These are phyloP conservation scores for Lyophyllum atratum DNA, from an alignment of 768 basidiomycete genomes.

Conservation along the genomic window DNA sequence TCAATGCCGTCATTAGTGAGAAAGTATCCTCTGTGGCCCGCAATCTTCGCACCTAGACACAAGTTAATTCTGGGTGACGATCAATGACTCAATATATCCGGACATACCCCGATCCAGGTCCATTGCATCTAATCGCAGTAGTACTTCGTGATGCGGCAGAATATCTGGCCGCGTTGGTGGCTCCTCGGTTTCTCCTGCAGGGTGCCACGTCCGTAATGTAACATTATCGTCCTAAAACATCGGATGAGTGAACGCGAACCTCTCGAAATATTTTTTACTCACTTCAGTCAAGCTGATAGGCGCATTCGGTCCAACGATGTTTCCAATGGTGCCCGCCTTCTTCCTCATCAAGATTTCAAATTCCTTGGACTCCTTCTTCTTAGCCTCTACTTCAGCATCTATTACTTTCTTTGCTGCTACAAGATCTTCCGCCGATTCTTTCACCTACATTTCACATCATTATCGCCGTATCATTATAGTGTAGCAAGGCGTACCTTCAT, in stretches of 20 bases:
- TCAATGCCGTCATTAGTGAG: constrained; percentile 94
- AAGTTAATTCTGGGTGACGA: not conserved
- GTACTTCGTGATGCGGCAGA: constrained; percentile 97
- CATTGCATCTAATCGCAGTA: constrained; percentile 91
- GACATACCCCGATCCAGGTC: constrained; percentile 91
- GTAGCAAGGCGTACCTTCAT: constrained; percentile 66
- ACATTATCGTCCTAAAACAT: constrained; percentile 82
- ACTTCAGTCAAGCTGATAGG: constrained; percentile 92
- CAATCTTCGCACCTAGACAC: constrained; percentile 77
- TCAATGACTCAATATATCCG: not conserved
- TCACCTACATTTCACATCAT: too few species aligned
- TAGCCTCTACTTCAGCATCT: constrained; percentile 76
- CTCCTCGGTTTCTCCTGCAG: constrained; percentile 70
- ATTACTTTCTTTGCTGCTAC: constrained; percentile 83
- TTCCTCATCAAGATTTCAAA: constrained; percentile 77
- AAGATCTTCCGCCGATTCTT: constrained; percentile 87
- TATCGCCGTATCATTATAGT: too few species aligned
- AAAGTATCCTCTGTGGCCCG: constrained; percentile 97
- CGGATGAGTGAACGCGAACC: not conserved
- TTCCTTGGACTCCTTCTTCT: constrained; percentile 76
- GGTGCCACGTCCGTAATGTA: constrained; percentile 83
- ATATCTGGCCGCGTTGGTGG: constrained; percentile 75
- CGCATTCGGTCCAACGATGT: constrained; percentile 86
- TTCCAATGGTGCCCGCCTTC: constrained; percentile 84
- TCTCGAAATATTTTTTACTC: constrained; percentile 16